These are phyloP conservation scores for Suillus decipiens DNA, from an alignment of 768 basidiomycete genomes.

Conservation along the genomic window DNA sequence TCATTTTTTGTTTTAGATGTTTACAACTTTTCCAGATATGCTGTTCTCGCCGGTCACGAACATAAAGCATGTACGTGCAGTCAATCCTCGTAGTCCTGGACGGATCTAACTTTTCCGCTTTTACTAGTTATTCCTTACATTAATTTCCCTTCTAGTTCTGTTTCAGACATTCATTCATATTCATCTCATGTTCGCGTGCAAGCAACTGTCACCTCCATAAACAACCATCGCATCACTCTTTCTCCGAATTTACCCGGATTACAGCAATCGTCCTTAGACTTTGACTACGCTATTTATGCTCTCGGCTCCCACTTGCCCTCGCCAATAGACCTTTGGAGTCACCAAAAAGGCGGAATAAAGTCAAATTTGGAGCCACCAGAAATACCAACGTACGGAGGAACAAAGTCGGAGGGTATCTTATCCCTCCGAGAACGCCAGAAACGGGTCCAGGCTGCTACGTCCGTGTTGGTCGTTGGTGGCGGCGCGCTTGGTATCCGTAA, in stretches of 20 bases:
- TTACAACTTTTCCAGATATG: constrained; percentile 59
- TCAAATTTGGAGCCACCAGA: neutral
- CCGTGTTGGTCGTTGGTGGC: constrained; percentile 67
- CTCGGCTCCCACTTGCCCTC: constrained; percentile 58
- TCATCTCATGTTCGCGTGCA: constrained; percentile 40
- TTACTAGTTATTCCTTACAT: constrained; percentile 53
- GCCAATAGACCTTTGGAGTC: constrained; percentile 57
- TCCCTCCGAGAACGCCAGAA: constrained; percentile 56
- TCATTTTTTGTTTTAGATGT: constrained; percentile 38
- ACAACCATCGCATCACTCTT: constrained; percentile 37
- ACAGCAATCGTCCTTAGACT: constrained; percentile 37
- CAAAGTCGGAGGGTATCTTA: constrained; percentile 48
- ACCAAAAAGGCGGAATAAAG: constrained; percentile 1
- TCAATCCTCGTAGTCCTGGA: neutral
- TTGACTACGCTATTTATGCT: constrained; percentile 62
- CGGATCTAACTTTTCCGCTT: constrained; percentile 6
- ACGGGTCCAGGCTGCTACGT: constrained; percentile 45
- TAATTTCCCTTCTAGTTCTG: constrained; percentile 42
- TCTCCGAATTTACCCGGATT: neutral
- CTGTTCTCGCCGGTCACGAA: constrained; percentile 60
- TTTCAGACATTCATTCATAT: constrained; percentile 1
- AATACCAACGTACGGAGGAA: constrained; percentile 36
- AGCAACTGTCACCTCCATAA: constrained; percentile 45
- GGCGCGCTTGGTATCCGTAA: constrained; percentile 74
- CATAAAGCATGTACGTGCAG: constrained; percentile 58